These are phyloP conservation scores for Agrocybe chaxingu DNA, from an alignment of 768 basidiomycete species.

Conservation along the genomic window DNA sequence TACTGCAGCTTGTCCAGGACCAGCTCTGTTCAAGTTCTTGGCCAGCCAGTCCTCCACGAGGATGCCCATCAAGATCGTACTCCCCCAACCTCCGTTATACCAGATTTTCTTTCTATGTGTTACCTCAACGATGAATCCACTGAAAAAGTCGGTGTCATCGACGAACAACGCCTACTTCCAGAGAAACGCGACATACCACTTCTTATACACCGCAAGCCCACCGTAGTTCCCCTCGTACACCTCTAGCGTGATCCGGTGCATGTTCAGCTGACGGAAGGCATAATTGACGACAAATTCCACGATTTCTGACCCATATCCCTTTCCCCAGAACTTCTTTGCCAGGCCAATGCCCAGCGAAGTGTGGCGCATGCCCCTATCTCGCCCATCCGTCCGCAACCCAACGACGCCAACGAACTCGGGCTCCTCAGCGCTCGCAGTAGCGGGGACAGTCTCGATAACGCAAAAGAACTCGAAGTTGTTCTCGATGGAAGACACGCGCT, in stretches of 20 bases:
- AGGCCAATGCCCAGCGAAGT: conserved; percentile 1
- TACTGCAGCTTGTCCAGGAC: too few relatives aligned
- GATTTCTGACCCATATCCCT: conserved; percentile 7
- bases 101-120: conserved; percentile 2
- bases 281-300: conserved; percentile 3
- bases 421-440: not conserved
- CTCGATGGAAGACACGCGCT: not conserved
- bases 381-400: not conserved
- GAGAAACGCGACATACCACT: conserved; percentile 2
- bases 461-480: conserved; percentile 11
- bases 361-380: conserved; percentile 1
- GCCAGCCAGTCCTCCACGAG: conserved; percentile 7
- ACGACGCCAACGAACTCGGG: conserved; percentile 6
- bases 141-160: not conserved
- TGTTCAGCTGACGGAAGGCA: conserved; percentile 7
- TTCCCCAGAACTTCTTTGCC: conserved; percentile 1
- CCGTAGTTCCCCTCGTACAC: conserved; percentile 1
- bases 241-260: conserved; percentile 6
- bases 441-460: conserved; percentile 5
- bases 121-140: conserved; percentile 10
- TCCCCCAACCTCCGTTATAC: conserved; percentile 8
- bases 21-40: not conserved
- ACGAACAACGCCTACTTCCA: not conserved
- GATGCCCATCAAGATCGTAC: conserved; percentile 9
- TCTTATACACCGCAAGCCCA: conserved; percentile 3